These are phyloP conservation scores for Gastrodia elata DNA, from an alignment of 106 monocot genomes.

Conservation along the genomic window DNA sequence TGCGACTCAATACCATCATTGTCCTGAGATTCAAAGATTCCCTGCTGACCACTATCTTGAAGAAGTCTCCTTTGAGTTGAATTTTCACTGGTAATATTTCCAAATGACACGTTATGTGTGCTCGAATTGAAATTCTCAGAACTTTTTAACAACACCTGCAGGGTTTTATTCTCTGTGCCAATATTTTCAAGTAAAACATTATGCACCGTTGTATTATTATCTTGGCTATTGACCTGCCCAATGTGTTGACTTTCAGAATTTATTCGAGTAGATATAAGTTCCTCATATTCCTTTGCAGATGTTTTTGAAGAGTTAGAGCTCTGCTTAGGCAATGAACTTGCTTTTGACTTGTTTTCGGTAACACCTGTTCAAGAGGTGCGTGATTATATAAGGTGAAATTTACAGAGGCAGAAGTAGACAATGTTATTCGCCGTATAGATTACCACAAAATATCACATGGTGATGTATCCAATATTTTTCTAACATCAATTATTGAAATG, in stretches of 20 bases:
- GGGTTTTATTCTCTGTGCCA: not conserved
- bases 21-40: slow-evolving; percentile 20
- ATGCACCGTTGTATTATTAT: not conserved
- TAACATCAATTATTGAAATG: not conserved
- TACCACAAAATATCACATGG: not conserved
- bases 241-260: slow-evolving; percentile 10
- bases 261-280: slow-evolving; percentile 15
- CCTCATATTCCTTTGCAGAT: slow-evolving; percentile 23
- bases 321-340: not conserved
- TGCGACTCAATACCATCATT: slow-evolving; percentile 12
- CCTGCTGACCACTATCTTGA: slow-evolving; percentile 24
- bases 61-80: slow-evolving; percentile 74
- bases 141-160: not conserved
- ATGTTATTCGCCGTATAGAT: not conserved
- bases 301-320: slow-evolving; percentile 20
- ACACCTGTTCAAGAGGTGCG: not conserved
- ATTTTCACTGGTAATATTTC: slow-evolving; percentile 25
- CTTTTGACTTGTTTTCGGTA: not conserved
- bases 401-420: not conserved
- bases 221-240: slow-evolving; percentile 7
- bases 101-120: slow-evolving; percentile 8
- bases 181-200: not conserved
- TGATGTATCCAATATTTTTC: not conserved
- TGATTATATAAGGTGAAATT: not conserved
- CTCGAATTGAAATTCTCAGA: not conserved